Evolutionary conservation across 164 flowering plant species (phyloP).

Genomic region (Pachysandra terminalis): DNA sequence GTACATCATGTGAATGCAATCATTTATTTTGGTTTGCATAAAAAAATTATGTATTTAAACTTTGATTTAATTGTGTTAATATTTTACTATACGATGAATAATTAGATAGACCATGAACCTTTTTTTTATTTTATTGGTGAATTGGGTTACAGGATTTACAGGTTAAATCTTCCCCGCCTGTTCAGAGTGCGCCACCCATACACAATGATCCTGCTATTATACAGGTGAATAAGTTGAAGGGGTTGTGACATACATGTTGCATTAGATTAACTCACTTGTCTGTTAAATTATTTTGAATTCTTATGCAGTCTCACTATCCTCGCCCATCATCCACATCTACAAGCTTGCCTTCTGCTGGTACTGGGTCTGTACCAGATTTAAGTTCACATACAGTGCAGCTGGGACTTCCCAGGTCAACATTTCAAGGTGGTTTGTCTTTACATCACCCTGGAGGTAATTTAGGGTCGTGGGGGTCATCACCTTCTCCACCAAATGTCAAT

Average conservation of each 20-base stretch:
- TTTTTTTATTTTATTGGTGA: not conserved
- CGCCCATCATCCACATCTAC: slow-evolving; percentile 51
- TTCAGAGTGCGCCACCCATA: slow-evolving; percentile 49
- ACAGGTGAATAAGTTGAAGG: slow-evolving; percentile 45
- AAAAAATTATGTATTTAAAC: too few species aligned
- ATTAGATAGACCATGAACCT: not conserved
- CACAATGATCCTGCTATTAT: slow-evolving; percentile 88
- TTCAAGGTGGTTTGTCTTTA: slow-evolving; percentile 72
- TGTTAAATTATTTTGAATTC: not conserved
- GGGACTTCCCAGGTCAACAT: slow-evolving; percentile 58
- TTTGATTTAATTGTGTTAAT: too few species aligned
- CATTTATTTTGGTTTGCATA: too few species aligned
- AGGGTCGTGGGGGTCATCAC: slow-evolving; percentile 77
- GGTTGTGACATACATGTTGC: not conserved
- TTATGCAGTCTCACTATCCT: slow-evolving; percentile 82
- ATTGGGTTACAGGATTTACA: slow-evolving; percentile 70
- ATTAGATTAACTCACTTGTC: not conserved
- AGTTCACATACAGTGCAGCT: slow-evolving; percentile 44
- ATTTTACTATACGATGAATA: not conserved
- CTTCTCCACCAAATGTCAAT: slow-evolving; percentile 54
- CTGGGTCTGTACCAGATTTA: slow-evolving; percentile 49
- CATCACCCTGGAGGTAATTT: slow-evolving; percentile 73
- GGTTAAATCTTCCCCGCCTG: slow-evolving; percentile 84
- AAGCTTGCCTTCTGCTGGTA: slow-evolving; percentile 53
- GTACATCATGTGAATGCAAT: too few species aligned